phyloP scores from a whole-genome alignment of 31 red algal genomes.

The Bonnemaisonia californica region DNA sequence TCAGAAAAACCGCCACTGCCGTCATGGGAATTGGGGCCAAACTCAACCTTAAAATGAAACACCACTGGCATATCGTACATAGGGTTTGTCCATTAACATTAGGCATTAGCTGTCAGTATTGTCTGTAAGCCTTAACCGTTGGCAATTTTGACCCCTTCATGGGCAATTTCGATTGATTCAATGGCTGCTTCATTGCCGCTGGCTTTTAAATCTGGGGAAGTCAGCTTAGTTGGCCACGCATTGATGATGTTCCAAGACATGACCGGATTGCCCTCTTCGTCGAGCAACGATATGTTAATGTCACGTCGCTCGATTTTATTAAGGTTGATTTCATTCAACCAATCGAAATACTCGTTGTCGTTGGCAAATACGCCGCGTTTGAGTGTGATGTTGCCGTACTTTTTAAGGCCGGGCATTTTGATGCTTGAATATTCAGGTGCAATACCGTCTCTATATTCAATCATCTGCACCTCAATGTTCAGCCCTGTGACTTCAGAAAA shows the following conservation, averaged over 20 bases:
- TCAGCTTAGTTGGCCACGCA: not conserved
- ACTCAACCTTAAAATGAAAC: too few relatives aligned
- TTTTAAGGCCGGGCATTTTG: not conserved
- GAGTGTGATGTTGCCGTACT: not conserved
- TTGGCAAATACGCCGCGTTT: not conserved
- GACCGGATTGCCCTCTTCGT: not conserved
- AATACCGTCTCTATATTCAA: not conserved
- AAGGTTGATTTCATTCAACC: not conserved
- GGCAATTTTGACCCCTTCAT: not conserved
- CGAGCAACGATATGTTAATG: not conserved
- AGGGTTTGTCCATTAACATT: too few relatives aligned
- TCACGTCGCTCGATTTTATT: not conserved
- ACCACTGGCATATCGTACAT: too few relatives aligned
- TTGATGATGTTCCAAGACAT: not conserved
- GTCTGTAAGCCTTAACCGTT: not conserved
- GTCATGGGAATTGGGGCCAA: too few relatives aligned
- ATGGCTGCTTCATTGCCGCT: not conserved
- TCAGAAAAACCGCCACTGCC: too few relatives aligned
- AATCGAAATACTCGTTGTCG: not conserved
- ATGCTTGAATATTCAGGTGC: not conserved
- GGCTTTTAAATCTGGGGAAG: not conserved
- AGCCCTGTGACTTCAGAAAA: not conserved
- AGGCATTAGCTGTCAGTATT: too few relatives aligned
- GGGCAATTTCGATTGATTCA: not conserved
- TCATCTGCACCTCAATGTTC: not conserved